Conservation (phyloP, 495 filamentous ascomycete genomes). For the Penicillium egyptiacum region DNA sequence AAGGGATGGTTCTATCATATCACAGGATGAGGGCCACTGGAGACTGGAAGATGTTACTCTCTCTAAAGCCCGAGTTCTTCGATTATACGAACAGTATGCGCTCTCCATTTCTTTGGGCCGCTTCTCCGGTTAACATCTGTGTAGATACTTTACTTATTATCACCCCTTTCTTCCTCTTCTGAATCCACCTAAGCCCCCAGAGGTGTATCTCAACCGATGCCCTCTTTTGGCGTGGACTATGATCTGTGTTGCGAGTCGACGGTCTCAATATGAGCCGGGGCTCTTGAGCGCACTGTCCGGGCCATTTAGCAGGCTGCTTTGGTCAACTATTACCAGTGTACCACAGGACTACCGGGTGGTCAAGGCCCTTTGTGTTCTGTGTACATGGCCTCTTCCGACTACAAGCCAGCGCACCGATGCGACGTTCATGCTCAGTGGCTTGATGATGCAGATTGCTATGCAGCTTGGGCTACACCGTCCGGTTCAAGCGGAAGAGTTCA, state of each 20-base stretch:
- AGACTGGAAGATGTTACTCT: conserved; percentile 46
- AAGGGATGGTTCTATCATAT: conserved; percentile 43
- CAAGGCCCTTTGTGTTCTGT: conserved; percentile 85
- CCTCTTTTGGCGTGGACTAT: conserved; percentile 86
- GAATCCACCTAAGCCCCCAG: conserved; percentile 67
- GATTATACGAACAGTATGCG: conserved; percentile 48
- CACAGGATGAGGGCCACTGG: conserved; percentile 43
- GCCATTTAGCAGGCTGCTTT: conserved; percentile 73
- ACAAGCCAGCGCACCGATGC: conserved; percentile 83
- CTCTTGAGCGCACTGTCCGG: conserved; percentile 68
- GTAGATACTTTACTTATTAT: conserved; percentile 71
- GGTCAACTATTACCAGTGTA: conserved; percentile 76
- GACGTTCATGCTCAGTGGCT: conserved; percentile 83
- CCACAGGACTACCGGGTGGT: conserved; percentile 85
- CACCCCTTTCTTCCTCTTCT: conserved; percentile 85
- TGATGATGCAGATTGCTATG: conserved; percentile 95
- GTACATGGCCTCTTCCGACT: conserved; percentile 88
- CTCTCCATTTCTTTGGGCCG: not conserved
- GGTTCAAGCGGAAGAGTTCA: conserved; percentile 88
- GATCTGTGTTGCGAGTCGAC: conserved; percentile 75
- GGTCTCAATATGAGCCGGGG: conserved; percentile 65
- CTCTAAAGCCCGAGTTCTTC: conserved; percentile 38
- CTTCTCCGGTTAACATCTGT: conserved; percentile 12
- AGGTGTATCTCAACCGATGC: conserved; percentile 72
- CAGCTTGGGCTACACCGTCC: conserved; percentile 88